Percentiles rank a stretch among this genome's conserved stretches.
phyloP scores from a whole-genome alignment of 192 early-diverging fungal genomes.

The Rhizophagus clarus region DNA sequence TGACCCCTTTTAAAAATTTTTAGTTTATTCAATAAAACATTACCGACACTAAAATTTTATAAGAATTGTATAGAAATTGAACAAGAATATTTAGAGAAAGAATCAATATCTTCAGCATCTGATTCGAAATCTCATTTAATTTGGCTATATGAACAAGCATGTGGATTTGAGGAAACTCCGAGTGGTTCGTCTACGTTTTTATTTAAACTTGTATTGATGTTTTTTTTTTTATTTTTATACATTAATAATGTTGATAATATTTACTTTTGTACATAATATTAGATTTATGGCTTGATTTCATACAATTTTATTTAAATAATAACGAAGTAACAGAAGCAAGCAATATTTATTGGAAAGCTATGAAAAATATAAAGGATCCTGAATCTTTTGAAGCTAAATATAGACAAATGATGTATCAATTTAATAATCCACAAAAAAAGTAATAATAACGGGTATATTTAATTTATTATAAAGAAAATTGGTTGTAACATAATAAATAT shows the following conservation, averaged over 20 bases:
- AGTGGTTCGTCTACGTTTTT: neutral
- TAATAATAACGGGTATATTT: too few species aligned
- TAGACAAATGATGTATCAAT: conserved; percentile 7
- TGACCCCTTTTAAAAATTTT: neutral
- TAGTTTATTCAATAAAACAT: conserved; percentile 3
- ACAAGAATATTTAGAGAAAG: neutral
- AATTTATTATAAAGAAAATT: too few species aligned
- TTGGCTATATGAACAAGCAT: conserved; percentile 13
- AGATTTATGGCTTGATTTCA: conserved; percentile 21
- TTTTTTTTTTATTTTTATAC: too few species aligned
- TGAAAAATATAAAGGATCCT: neutral
- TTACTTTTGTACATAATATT: neutral
- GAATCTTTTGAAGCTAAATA: conserved; percentile 8
- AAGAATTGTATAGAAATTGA: conserved; percentile 21
- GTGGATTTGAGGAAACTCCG: neutral
- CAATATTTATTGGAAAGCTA: conserved; percentile 8
- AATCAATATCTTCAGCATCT: neutral
- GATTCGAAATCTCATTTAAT: neutral
- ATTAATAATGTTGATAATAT: neutral
- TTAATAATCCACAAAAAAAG: neutral
- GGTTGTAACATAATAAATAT: too few species aligned
- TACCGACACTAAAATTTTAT: conserved; percentile 1
- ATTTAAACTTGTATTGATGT: neutral
- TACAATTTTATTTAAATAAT: conserved; percentile 1
- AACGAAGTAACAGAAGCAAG: neutral